Evolutionary conservation across 2,329 filamentous ascomycete genomes (phyloP), one percentile per base, ranked within the genome.

Genomic region (Pseudogymnoascus sp.): DNA sequence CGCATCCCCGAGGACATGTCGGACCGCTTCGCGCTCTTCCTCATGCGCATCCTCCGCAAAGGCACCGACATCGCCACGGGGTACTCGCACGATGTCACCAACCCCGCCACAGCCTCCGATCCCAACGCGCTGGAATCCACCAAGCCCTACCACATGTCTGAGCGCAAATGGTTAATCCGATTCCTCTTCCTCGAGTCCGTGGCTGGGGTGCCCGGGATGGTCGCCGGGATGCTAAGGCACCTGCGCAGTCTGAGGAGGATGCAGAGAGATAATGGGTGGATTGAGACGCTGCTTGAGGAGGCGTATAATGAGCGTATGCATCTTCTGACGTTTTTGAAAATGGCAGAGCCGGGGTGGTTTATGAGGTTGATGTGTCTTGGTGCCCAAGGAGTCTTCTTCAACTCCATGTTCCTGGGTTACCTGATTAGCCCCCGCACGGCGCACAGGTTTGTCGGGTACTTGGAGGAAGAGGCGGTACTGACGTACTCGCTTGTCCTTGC

Each of bases 341-440:
- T 96, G 82, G 89, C 88, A 63, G 83, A 92, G 68, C 90, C 90
- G 3, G 72, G 72, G 12, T 86, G 83, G 80, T 94, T 96, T 79
- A 96, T 97, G 92, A 88, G 91, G 66, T 75, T 91, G 63, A 90
- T 96, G 85, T 91, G 97, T 62, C 83, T 97, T 39, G 91, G 87
- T 10, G 92, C 93, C 0, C 93, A 97, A 74, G 94, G 93, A 39
- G 90, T 97, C 69, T 97, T 96, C 81, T 97, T 96, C 83, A 99
- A 99, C 77, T 83, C 86, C 66, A 84, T 97, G 73, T 97, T 99
- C 81, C 64, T 96, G 65, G 83, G 88, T 55, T 97, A 97, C 76
- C 85, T 99, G 35, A 71, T 96, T 64, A 91, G 88, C 1, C 93
- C 94, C 6, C 86, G 87, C 65, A 93, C 91, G 66, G 93, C 90